These are phyloP conservation scores for Immersiporthe knoxdaviesiana DNA, from an alignment of 2,329 filamentous ascomycete genomes.

Conservation along the genomic window DNA sequence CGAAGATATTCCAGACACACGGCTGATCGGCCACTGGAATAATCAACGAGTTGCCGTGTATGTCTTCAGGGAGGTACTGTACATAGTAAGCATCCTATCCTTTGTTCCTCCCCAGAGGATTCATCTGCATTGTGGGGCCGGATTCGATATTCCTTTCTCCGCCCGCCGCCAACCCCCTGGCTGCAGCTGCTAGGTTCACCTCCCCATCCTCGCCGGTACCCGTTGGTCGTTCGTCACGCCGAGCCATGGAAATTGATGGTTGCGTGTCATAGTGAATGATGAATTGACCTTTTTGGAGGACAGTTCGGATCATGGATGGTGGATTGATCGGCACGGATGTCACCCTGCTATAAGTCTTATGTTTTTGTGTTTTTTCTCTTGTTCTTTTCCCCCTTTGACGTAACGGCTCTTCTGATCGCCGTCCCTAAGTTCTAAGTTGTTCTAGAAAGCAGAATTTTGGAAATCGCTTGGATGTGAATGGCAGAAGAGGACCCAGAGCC, in stretches of 20 bases:
- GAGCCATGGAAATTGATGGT: not conserved
- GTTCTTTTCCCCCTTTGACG: not conserved
- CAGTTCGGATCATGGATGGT: not conserved
- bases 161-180: not conserved
- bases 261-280: not conserved
- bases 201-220: not conserved
- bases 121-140: not conserved
- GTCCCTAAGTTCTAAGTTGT: not conserved
- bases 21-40: not conserved
- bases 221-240: not conserved
- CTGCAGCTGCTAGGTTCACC: not conserved
- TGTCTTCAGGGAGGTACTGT: not conserved
- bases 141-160: not conserved
- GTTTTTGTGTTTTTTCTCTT: not conserved
- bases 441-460: not conserved
- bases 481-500: not conserved
- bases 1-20: conserved; percentile 2
- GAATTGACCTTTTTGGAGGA: not conserved
- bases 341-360: not conserved
- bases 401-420: not conserved
- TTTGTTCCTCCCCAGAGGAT: not conserved
- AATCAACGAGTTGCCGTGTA: not conserved
- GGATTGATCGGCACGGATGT: conserved; percentile 1
- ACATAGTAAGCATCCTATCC: no score
- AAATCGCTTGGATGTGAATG: not conserved